Conservation (phyloP, 805 yeast genomes). For the Zygosaccharomyces kombuchaensis region DNA sequence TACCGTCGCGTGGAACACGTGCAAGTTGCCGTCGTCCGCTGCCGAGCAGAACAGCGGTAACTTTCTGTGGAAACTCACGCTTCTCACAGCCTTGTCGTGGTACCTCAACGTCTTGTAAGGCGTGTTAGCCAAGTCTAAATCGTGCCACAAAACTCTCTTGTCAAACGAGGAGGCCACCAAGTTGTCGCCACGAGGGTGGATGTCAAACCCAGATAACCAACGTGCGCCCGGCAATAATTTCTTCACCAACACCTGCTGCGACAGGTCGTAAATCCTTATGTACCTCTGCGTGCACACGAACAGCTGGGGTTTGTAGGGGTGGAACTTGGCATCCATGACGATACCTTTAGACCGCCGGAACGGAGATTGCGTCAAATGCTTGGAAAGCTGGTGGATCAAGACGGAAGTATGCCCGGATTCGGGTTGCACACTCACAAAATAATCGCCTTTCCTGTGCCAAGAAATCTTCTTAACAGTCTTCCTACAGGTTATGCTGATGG, state of each 20-base stretch:
- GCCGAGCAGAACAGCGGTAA: constrained; percentile 92
- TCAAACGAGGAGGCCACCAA: constrained; percentile 89
- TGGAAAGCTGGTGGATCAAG: constrained; percentile 88
- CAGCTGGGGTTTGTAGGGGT: constrained; percentile 90
- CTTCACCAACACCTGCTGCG: constrained; percentile 78
- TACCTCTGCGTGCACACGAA: constrained; percentile 93
- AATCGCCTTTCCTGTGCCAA: constrained; percentile 98
- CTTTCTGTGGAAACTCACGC: constrained; percentile 78
- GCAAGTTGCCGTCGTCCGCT: constrained; percentile 88
- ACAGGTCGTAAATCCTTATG: constrained; percentile 82
- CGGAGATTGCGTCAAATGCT: constrained; percentile 93
- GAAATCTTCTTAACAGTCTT: constrained; percentile 73
- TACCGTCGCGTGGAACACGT: constrained; percentile 94
- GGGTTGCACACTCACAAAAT: constrained; percentile 95
- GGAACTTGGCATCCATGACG: constrained; percentile 93
- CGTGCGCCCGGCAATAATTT: constrained; percentile 92
- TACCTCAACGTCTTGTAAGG: constrained; percentile 95
- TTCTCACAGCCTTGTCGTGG: constrained; percentile 91
- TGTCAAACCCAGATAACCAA: constrained; percentile 86
- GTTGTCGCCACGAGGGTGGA: constrained; percentile 96
- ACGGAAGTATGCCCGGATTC: constrained; percentile 85
- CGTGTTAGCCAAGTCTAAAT: constrained; percentile 77
- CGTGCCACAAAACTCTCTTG: constrained; percentile 96
- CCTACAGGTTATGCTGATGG: constrained; percentile 62
- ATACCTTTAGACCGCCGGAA: constrained; percentile 90